Evolutionary conservation across 2,329 filamentous ascomycete genomes (phyloP).

Genomic region (Corinectria fuckeliana): DNA sequence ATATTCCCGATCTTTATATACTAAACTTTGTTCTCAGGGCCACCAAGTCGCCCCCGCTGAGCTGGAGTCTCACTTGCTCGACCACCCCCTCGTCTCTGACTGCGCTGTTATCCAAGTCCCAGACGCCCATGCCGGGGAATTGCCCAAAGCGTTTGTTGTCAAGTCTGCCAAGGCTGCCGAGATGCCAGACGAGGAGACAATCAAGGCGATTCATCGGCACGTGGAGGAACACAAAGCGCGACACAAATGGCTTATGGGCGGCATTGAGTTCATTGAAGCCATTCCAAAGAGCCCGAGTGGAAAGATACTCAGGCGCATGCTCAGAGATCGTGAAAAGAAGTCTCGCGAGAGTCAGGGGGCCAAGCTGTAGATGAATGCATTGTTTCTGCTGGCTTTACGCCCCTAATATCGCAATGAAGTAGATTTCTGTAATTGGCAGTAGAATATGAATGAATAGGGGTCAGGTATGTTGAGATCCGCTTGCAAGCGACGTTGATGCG

Average conservation of each 20-base stretch:
- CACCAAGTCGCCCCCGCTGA: constrained; percentile 80
- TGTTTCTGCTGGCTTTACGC: neutral
- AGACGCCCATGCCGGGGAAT: constrained; percentile 62
- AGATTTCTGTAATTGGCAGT: too few relatives aligned
- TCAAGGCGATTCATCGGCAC: constrained; percentile 60
- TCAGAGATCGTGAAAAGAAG: constrained; percentile 70
- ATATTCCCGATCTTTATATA: neutral
- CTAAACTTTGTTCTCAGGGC: constrained; percentile 30
- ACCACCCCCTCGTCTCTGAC: constrained; percentile 72
- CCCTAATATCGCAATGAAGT: too few relatives aligned
- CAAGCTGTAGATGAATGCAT: neutral
- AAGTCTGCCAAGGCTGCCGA: constrained; percentile 53
- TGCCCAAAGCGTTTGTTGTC: constrained; percentile 67
- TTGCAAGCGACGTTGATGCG: too few relatives aligned
- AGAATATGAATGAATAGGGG: too few relatives aligned
- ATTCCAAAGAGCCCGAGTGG: constrained; percentile 76
- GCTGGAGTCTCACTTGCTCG: constrained; percentile 75
- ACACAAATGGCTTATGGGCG: constrained; percentile 70
- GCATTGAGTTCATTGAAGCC: constrained; percentile 65
- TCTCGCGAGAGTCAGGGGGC: constrained; percentile 1
- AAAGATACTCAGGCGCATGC: constrained; percentile 71
- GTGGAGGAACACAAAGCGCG: constrained; percentile 70
- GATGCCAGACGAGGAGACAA: constrained; percentile 57
- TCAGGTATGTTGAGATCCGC: too few relatives aligned
- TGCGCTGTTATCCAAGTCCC: constrained; percentile 77